Base-by-base conservation (phyloP, 2,329 filamentous ascomycete genomes). In the Phialophora verrucosa region DNA sequence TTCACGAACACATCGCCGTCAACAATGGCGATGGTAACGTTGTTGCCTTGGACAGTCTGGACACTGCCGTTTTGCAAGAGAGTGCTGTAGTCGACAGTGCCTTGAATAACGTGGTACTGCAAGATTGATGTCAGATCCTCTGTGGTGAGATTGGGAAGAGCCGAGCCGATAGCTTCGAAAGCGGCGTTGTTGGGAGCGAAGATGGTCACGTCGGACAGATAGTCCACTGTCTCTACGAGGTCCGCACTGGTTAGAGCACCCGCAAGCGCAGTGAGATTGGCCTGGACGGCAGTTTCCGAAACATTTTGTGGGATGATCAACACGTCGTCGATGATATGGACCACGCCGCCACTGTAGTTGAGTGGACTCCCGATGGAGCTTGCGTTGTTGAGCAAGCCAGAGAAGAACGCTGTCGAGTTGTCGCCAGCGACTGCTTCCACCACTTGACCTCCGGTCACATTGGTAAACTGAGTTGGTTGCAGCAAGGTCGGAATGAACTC, bases 101-200 rank as follows among this genome's bases (percentile, higher is more conserved):
- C 83, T 55, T 81, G 80, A 47, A 91, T 78, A 59, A 91, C 82
- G 74, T 92, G 90, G 77, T 91, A 91, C 29, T 81, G 78, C 44
- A 91, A 79, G 61, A 91, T 82, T 32, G 75, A 75, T 1, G 80
- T 75, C 1, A 90, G 79, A 8, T 85, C 75, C 8, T 81, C 75
- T 0, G 76, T 74, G 25, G 80, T 81, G 35, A 88, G 74, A 65
- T 82, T 81, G 27, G 75, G 74, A 3, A 88, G 71, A 35, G 83
- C 78, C 63, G 82, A 85, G 60, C 84, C 86, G 56, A 91, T 85
- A 29, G 78, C 76, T 38, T 83, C 78, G 78, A 91, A 87, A 10
- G 88, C 88, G 1, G 78, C 79, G 74, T 90, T 88, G 73, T 78
- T 82, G 1, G 89, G 88, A 0, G 85, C 87, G 70, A 91, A 90